These are phyloP conservation scores for Bryoerythrophyllum caledonicum DNA, from an alignment of 225 moss, liverwort and hornwort genomes.

Conservation along the genomic window DNA sequence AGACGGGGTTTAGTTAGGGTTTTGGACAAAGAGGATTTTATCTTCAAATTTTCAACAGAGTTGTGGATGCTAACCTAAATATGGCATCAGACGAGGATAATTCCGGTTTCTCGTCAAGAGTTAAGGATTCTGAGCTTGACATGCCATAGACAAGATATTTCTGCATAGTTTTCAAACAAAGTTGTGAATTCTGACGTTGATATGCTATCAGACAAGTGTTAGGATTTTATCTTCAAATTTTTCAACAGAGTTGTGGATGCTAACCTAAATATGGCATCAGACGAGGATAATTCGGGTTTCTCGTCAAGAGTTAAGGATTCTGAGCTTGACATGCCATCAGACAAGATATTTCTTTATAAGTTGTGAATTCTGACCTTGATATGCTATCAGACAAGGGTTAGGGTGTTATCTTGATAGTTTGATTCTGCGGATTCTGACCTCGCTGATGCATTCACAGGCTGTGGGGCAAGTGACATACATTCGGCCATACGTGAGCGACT, in stretches of 20 bases:
- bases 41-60: background rate
- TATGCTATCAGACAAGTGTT: background rate
- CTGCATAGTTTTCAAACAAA: too few species aligned
- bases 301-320: background rate
- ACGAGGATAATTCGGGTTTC: too few species aligned
- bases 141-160: background rate
- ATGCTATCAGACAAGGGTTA: background rate
- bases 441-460: slow-evolving; percentile 46
- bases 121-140: background rate
- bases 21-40: too few species aligned
- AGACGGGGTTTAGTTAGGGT: too few species aligned
- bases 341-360: too few species aligned
- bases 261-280: too few species aligned
- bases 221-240: background rate
- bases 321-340: background rate
- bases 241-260: background rate
- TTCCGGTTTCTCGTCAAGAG: too few species aligned
- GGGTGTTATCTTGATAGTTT: background rate
- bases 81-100: too few species aligned
- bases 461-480: slow-evolving; percentile 93
- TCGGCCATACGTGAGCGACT: slow-evolving; percentile 84
- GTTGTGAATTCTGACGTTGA: too few species aligned
- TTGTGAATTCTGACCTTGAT: too few species aligned
- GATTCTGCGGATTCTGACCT: too few species aligned
- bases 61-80: too few species aligned